Evolutionary conservation across 108 stramenopile genomes (phyloP), one percentile per base, ranked within the genome.

Genomic region (Mayamaea pseudoterrestris): DNA sequence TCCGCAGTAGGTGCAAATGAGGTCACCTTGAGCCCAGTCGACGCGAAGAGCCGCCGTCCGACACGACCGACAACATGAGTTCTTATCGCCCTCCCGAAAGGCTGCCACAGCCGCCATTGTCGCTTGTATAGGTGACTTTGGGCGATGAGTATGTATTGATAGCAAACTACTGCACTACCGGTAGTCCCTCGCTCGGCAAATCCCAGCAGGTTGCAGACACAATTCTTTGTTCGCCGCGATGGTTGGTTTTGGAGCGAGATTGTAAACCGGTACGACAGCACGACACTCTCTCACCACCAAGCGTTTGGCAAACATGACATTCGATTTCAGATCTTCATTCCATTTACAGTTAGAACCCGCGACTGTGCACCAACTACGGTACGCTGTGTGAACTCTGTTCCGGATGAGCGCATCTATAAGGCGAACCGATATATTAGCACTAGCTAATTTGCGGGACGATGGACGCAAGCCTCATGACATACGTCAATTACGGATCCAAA

Each of bases 371-470:
- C n/a, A n/a, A n/a, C 42, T 12, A 12, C 12, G 12, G 12, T 11
- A 12, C 32, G 32, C 12, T 34, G 32, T 12, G 32, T 34, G 11
- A 12, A 12, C 12, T 12, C 12, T 12, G 32, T 34, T 34, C 12
- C 32, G 12, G 32, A 34, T 12, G 32, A 34, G 32, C 32, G 12
- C 12, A 12, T 34, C 32, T n/a, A n/a, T n/a, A 39, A 39, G 80
- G 28, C 62, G 88, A 30, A 76, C 80, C 27, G 83, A 90, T 49
- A 61, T 90, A 18, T 61, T 90, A 48, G 67, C 80, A 31, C 61
- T 90, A 30, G 76, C 79, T 53, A 84, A 90, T 40, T 71, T 90
- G 7, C 80, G 89, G 18, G 78, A 80, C 41, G 89, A 90, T 60
- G 89, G 89, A 25, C 66, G 89, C 14, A 77, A 79, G 41, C 83